Conservation (phyloP, 2,329 filamentous ascomycete species). For the Coleophoma crateriformis region DNA sequence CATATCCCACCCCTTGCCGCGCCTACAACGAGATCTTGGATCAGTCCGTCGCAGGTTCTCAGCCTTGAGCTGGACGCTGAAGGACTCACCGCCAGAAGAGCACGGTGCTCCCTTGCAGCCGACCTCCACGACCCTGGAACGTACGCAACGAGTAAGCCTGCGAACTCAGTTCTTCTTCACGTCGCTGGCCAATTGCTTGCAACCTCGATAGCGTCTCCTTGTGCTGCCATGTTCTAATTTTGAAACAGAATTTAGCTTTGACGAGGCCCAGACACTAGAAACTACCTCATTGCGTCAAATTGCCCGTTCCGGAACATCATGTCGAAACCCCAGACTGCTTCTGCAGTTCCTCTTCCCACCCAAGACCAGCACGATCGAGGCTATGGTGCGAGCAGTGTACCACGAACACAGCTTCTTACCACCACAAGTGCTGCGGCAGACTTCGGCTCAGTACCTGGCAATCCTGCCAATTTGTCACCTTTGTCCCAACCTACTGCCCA, state of each 20-base stretch:
- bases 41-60: no score
- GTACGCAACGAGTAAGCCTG: no score
- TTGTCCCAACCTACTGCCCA: conserved; percentile 17
- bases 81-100: no score
- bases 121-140: no score
- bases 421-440: conserved; percentile 12
- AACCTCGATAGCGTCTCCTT: no score
- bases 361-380: conserved; percentile 20
- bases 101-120: no score
- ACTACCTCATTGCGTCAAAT: background rate
- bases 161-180: no score
- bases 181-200: no score
- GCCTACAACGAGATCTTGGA: no score
- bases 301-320: conserved; percentile 7
- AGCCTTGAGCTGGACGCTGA: no score
- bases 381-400: conserved; percentile 17
- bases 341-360: conserved; percentile 19
- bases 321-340: conserved; percentile 11
- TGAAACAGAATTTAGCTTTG: background rate
- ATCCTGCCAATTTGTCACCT: conserved; percentile 15
- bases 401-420: conserved; percentile 10
- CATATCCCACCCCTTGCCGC: no score
- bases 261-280: background rate
- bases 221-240: background rate
- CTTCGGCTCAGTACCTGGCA: conserved; percentile 16